These are phyloP conservation scores for Aureobasidium sp. DNA, from an alignment of 2,329 filamentous ascomycete genomes.

Conservation along the genomic window DNA sequence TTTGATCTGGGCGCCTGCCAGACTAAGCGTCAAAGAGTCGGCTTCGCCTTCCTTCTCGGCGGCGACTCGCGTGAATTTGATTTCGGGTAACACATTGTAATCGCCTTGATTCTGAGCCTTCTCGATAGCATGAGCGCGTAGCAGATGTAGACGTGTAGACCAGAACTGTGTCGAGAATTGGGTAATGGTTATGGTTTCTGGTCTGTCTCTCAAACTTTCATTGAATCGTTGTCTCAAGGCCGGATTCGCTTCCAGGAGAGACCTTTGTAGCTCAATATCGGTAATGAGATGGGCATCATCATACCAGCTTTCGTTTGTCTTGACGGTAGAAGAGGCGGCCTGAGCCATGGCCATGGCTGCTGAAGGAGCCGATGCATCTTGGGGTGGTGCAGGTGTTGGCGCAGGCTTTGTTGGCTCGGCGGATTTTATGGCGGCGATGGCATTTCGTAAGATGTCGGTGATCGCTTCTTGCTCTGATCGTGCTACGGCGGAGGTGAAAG, in stretches of 20 bases:
- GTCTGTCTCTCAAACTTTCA: conserved; percentile 74
- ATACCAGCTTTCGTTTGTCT: conserved; percentile 57
- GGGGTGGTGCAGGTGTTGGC: conserved; percentile 22
- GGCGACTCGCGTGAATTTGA: conserved; percentile 48
- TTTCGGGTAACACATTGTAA: conserved; percentile 86
- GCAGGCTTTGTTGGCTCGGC: conserved; percentile 31
- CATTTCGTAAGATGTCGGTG: conserved; percentile 69
- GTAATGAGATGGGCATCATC: conserved; percentile 70
- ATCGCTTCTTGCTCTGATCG: conserved; percentile 77
- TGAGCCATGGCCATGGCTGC: conserved; percentile 71
- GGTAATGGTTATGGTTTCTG: conserved; percentile 68
- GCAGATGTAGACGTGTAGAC: conserved; percentile 75
- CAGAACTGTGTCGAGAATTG: conserved; percentile 92
- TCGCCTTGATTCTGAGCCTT: conserved; percentile 75
- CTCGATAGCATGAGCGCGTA: conserved; percentile 87
- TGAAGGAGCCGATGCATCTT: conserved; percentile 43
- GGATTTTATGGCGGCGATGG: conserved; percentile 63
- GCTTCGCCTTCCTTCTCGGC: conserved; percentile 47
- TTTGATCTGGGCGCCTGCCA: conserved; percentile 86
- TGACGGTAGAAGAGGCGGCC: conserved; percentile 47
- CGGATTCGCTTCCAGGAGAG: conserved; percentile 72
- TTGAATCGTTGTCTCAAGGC: conserved; percentile 75
- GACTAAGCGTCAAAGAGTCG: conserved; percentile 67
- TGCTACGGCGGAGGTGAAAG: conserved; percentile 72
- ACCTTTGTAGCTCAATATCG: conserved; percentile 78